Conservation (phyloP, 1,139 yeast species). For the Yamadazyma songkhlaensis region DNA sequence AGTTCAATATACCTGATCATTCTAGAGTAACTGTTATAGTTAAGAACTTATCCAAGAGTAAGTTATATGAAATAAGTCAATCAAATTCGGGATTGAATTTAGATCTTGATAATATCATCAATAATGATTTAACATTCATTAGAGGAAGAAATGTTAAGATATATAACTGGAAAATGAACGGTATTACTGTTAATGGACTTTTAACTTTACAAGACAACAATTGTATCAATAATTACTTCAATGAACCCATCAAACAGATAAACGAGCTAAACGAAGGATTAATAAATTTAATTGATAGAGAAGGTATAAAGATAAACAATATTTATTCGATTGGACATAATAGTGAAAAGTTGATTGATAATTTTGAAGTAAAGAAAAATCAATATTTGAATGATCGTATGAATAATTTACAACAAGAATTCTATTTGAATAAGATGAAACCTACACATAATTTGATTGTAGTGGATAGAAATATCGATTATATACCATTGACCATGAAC, state of each 20-base stretch:
- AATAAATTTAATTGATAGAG: slow-evolving; percentile 22
- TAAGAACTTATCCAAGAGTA: slow-evolving; percentile 28
- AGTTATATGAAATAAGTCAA: slow-evolving; percentile 27
- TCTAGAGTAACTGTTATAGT: slow-evolving; percentile 26
- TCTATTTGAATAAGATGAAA: slow-evolving; percentile 29
- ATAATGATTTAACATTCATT: slow-evolving; percentile 9
- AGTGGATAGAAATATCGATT: slow-evolving; percentile 75
- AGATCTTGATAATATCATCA: slow-evolving; percentile 19
- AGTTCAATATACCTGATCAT: slow-evolving; percentile 14
- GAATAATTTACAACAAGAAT: slow-evolving; percentile 36
- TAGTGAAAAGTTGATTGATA: slow-evolving; percentile 28
- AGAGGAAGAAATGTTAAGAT: slow-evolving; percentile 19
- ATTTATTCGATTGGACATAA: slow-evolving; percentile 41
- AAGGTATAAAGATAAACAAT: slow-evolving; percentile 32
- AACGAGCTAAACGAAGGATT: slow-evolving; percentile 26
- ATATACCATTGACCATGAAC: slow-evolving; percentile 64
- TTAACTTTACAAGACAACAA: slow-evolving; percentile 18
- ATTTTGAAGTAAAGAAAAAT: slow-evolving; percentile 25
- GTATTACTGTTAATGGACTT: slow-evolving; percentile 27
- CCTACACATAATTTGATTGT: slow-evolving; percentile 65
- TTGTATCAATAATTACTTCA: slow-evolving; percentile 30
- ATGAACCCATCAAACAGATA: slow-evolving; percentile 34
- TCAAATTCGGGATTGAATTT: slow-evolving; percentile 18
- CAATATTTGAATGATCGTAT: slow-evolving; percentile 28
- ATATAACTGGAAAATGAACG: slow-evolving; percentile 32